Conservation (phyloP, 371 early-diverging fungal species). For the Mortierella sp. region DNA sequence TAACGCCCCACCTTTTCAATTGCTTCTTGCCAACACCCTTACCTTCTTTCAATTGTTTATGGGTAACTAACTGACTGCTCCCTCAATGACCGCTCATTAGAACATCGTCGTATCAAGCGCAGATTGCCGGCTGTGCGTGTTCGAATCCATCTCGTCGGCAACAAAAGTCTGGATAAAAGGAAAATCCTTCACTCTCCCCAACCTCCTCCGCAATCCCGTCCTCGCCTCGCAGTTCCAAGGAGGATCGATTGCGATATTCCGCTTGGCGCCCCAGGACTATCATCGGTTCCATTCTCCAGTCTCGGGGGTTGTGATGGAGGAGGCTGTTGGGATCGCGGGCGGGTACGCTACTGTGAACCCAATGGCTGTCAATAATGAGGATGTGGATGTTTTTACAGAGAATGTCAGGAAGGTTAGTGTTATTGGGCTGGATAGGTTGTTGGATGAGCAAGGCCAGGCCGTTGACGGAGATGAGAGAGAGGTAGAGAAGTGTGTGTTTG, state of each 20-base stretch:
- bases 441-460: neutral
- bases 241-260: constrained; percentile 75
- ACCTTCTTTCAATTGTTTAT: too few relatives aligned
- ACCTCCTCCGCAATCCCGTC: constrained; percentile 61
- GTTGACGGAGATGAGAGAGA: constrained; percentile 31
- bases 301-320: constrained; percentile 62
- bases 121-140: constrained; percentile 76
- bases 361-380: constrained; percentile 58
- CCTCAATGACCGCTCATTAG: too few relatives aligned
- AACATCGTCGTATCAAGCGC: constrained; percentile 74
- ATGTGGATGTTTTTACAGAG: constrained; percentile 65
- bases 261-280: constrained; percentile 87
- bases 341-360: constrained; percentile 61
- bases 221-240: constrained; percentile 66
- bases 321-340: constrained; percentile 22
- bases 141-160: constrained; percentile 66
- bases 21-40: too few relatives aligned
- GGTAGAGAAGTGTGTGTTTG: constrained; percentile 55
- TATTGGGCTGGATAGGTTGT: constrained; percentile 6
- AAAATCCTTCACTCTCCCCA: constrained; percentile 66
- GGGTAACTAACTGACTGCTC: too few relatives aligned
- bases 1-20: too few relatives aligned
- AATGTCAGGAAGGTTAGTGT: constrained; percentile 60
- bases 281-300: constrained; percentile 84
- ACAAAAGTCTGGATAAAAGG: constrained; percentile 83